Evolutionary conservation across 805 yeast species (phyloP), one percentile per base, ranked within the genome.

Genomic region (Kodamaea leandrae): DNA sequence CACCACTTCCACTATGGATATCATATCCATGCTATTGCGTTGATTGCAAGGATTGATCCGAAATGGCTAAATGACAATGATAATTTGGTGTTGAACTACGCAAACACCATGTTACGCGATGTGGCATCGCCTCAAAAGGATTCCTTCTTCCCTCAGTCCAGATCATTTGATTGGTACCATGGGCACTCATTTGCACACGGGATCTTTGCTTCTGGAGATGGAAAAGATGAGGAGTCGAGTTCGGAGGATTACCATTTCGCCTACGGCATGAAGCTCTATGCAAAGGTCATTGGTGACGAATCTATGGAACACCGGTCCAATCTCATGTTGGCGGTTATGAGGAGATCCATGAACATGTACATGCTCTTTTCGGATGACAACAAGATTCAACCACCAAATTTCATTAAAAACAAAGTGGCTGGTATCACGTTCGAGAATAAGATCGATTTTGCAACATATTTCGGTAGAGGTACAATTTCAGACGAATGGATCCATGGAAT

Each of bases 181-280:
- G 91, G 91, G 1, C 90, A 84, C 55, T 82, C 89, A 0, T 83
- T 83, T 78, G 91, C 90, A 1, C 81, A 80, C 53, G 90, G 91
- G 2, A 67, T 83, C 14, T 80, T 77, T 51, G 72, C 77, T 24
- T 72, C 81, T 46, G 86, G 85, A 6, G 90, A 84, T 59, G 90
- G 91, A 20, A 81, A 81, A 50, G 86, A 83, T 58, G 80, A 84
- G 57, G 90, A 84, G 59, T 79, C 86, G 0, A 74, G 80, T 15
- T 78, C 86, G 9, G 90, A 84, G 56, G 90, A 84, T 57, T 82
- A 82, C 47, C 83, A 84, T 54, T 80, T 83, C 40, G 73, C 78
- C 3, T 82, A 81, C 55, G 88, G 83, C 1, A 67, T 82, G 65
- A 82, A 80, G 53, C 60, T 84, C 25, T 82, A 80, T 78, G 89